Conservation (phyloP, 768 basidiomycete genomes). For the Boletellus sp. region DNA sequence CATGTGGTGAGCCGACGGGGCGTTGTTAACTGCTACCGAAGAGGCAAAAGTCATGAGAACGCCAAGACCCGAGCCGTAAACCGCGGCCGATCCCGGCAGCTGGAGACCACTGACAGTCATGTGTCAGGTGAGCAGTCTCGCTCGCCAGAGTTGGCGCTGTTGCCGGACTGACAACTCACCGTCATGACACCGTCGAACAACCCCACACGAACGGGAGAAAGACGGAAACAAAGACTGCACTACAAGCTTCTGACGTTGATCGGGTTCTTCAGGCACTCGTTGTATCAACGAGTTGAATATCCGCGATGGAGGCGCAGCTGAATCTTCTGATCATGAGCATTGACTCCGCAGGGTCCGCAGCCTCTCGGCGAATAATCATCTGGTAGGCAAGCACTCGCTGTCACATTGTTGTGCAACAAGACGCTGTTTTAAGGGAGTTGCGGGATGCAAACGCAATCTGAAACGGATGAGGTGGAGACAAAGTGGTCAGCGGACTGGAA, state of each 20-base stretch:
- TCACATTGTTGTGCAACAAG: too few relatives aligned
- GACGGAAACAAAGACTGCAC: neutral
- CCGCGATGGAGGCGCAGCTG: neutral
- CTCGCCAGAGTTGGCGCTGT: too few relatives aligned
- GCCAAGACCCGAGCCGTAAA: neutral
- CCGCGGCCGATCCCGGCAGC: neutral
- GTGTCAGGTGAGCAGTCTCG: neutral
- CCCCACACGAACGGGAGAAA: neutral
- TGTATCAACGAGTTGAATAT: neutral
- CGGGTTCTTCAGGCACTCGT: neutral
- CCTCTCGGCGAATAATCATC: too few relatives aligned
- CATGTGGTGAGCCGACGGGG: constrained; percentile 6
- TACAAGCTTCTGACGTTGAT: neutral
- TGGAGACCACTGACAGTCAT: neutral
- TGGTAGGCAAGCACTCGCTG: too few relatives aligned
- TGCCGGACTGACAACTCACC: too few relatives aligned
- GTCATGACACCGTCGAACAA: neutral
- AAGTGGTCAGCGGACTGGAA: too few relatives aligned
- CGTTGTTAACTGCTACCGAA: neutral
- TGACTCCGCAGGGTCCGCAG: too few relatives aligned
- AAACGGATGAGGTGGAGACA: too few relatives aligned
- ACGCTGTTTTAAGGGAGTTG: too few relatives aligned
- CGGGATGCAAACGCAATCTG: too few relatives aligned
- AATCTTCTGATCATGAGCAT: neutral
- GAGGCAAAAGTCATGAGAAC: constrained; percentile 1